Evolutionary conservation across 345 rosid species (phyloP).

Genomic region (Citrus glauca): DNA sequence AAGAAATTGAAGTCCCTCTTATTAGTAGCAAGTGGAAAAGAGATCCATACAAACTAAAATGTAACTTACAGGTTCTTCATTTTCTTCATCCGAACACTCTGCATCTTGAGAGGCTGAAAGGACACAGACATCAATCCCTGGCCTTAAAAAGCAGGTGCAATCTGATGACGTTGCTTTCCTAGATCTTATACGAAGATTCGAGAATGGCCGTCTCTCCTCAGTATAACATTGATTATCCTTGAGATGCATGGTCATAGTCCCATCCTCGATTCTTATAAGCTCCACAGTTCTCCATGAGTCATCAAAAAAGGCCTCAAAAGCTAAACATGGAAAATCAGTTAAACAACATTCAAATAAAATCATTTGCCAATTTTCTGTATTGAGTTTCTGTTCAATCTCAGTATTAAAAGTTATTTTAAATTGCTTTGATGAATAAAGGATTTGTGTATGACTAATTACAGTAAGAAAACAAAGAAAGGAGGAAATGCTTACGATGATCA

Average conservation of each 20-base stretch:
- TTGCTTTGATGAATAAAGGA: no score
- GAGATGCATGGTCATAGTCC: conserved; percentile 41
- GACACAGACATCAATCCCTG: conserved; percentile 72
- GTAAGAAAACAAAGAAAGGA: neutral
- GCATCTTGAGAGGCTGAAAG: conserved; percentile 25
- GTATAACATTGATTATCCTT: conserved; percentile 24
- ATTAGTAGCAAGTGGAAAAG: neutral
- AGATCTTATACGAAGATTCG: conserved; percentile 66
- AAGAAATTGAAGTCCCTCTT: neutral
- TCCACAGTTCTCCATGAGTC: conserved; percentile 70
- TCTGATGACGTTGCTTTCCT: conserved; percentile 56
- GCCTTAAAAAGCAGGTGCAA: conserved; percentile 73
- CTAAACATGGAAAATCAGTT: conserved; percentile 31
- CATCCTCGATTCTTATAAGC: conserved; percentile 46
- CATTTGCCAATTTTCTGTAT: neutral
- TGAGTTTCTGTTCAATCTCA: neutral
- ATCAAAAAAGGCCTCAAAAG: conserved; percentile 60
- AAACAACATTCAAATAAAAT: neutral
- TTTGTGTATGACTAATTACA: neutral
- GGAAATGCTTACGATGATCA: conserved; percentile 46
- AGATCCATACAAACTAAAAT: neutral
- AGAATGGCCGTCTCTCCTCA: conserved; percentile 40
- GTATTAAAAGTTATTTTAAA: neutral
- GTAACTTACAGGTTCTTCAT: conserved; percentile 38
- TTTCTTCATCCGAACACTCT: conserved; percentile 28